Percentiles rank a stretch among this genome's conserved stretches.
Evolutionary conservation across 2,329 filamentous ascomycete species (phyloP).

Genomic region (Lizonia empirigonia): DNA sequence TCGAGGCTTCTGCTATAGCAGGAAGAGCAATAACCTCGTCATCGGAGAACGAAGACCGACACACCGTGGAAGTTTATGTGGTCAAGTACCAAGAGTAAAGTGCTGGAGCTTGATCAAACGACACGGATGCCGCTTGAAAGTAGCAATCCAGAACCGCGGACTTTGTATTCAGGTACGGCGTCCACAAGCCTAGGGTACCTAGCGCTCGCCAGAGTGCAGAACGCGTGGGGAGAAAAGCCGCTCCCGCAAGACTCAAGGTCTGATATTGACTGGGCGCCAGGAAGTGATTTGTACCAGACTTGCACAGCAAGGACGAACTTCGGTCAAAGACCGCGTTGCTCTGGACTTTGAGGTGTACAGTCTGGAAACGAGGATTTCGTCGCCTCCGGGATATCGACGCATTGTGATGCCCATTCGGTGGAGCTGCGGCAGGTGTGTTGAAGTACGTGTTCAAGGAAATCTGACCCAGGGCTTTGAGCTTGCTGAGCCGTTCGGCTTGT

Average conservation of each 20-base stretch:
- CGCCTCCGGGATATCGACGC: too few species aligned
- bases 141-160: too few species aligned
- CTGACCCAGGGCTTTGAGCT: conserved; percentile 14
- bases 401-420: conserved; percentile 5
- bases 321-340: too few species aligned
- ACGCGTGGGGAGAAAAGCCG: conserved; percentile 23
- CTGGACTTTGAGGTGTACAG: too few species aligned
- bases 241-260: conserved; percentile 24
- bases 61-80: neutral
- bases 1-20: conserved; percentile 14
- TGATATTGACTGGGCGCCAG: conserved; percentile 4
- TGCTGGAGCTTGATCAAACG: too few species aligned
- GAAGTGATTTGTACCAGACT: too few species aligned
- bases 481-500: conserved; percentile 1
- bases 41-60: neutral
- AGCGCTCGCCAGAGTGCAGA: conserved; percentile 19
- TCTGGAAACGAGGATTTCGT: too few species aligned
- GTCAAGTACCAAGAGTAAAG: neutral
- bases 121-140: too few species aligned
- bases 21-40: conserved; percentile 22
- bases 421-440: conserved; percentile 14
- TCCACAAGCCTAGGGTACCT: conserved; percentile 31
- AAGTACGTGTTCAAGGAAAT: conserved; percentile 14
- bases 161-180: too few species aligned
- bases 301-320: too few species aligned